A percentile compares a stretch with the other conserved stretches of the same genome.
Evolutionary conservation across 208 protist genomes (phyloP).

Genomic region (Trypanosoma cruzi): DNA sequence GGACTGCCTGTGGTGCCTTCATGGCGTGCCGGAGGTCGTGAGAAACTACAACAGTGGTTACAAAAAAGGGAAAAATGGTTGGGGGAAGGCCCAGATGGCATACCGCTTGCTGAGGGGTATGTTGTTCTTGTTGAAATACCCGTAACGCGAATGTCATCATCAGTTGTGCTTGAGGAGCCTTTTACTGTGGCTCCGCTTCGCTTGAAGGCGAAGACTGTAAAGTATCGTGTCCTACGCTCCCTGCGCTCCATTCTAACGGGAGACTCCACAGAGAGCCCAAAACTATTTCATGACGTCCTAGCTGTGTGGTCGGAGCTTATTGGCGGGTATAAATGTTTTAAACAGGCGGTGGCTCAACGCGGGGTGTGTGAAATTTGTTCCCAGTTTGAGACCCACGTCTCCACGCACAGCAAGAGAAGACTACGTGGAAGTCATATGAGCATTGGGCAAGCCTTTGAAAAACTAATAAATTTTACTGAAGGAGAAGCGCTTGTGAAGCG

Average conservation of each 20-base stretch:
- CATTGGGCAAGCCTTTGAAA: conserved; percentile 43
- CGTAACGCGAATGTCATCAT: background rate
- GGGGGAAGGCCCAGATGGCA: conserved; percentile 20
- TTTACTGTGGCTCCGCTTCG: conserved; percentile 58
- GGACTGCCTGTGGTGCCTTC: conserved; percentile 45
- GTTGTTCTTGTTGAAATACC: conserved; percentile 66
- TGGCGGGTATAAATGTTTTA: conserved; percentile 23
- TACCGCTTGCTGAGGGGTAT: conserved; percentile 78
- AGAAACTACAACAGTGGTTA: conserved; percentile 37
- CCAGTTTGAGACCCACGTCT: conserved; percentile 43
- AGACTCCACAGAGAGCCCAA: conserved; percentile 46
- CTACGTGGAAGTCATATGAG: conserved; percentile 40
- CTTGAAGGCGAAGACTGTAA: conserved; percentile 81
- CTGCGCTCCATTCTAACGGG: conserved; percentile 66
- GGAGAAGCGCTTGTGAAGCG: conserved; percentile 10
- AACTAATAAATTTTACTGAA: conserved; percentile 43
- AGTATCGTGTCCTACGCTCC: conserved; percentile 77
- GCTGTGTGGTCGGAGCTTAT: conserved; percentile 40
- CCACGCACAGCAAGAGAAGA: conserved; percentile 28
- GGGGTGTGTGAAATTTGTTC: conserved; percentile 33
- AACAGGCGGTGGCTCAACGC: conserved; percentile 2
- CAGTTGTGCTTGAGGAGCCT: background rate
- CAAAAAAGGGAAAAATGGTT: conserved; percentile 37
- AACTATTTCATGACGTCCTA: conserved; percentile 60
- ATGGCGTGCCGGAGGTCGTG: conserved; percentile 11